These are phyloP conservation scores for Hortaea sp. DNA, from an alignment of 2,329 filamentous ascomycete genomes.

Conservation along the genomic window DNA sequence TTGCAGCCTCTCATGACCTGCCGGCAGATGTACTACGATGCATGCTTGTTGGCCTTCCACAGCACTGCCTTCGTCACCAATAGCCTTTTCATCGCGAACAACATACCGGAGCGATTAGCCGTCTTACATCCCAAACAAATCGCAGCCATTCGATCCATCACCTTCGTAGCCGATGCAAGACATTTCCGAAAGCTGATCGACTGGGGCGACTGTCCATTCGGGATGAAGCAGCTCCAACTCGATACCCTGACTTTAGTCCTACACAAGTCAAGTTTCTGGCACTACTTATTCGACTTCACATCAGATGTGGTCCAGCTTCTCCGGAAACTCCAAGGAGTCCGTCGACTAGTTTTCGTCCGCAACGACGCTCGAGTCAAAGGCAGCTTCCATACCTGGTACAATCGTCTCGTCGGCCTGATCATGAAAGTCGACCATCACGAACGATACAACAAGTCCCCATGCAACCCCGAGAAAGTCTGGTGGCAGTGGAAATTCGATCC, in stretches of 20 bases:
- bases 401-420: conserved; percentile 28
- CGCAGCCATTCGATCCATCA: conserved; percentile 22
- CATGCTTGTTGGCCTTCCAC: conserved; percentile 24
- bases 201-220: conserved; percentile 27
- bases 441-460: conserved; percentile 26
- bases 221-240: conserved; percentile 20
- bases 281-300: conserved; percentile 27
- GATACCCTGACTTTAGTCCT: conserved; percentile 26
- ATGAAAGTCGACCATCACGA: conserved; percentile 33
- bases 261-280: conserved; percentile 21
- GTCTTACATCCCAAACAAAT: conserved; percentile 20
- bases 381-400: conserved; percentile 29
- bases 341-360: conserved; percentile 25
- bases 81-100: conserved; percentile 20
- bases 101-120: conserved; percentile 18
- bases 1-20: conserved; percentile 29
- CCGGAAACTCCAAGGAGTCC: conserved; percentile 24
- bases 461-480: conserved; percentile 26
- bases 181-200: conserved; percentile 22
- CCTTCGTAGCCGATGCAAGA: conserved; percentile 20
- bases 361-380: conserved; percentile 27
- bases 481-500: conserved; percentile 30
- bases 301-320: conserved; percentile 24
- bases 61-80: conserved; percentile 27
- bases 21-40: conserved; percentile 28